Evolutionary conservation across 2,329 filamentous ascomycete genomes (phyloP), one percentile per base, ranked within the genome.

Genomic region (Colletotrichum tanaceti): DNA sequence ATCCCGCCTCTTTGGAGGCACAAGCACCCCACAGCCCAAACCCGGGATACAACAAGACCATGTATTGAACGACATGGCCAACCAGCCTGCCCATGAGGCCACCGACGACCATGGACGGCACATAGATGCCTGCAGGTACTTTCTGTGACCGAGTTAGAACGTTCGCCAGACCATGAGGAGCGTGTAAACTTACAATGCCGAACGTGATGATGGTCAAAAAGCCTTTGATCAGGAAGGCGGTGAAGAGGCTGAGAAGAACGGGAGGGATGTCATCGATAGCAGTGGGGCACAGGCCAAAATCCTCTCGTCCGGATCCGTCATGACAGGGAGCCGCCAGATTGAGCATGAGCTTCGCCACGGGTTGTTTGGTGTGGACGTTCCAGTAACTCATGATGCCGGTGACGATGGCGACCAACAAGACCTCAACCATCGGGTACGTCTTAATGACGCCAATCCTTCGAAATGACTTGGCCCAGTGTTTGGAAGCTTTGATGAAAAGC

Each of bases 61-160:
- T 79, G 80, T 92, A 94, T 77, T 98, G 95, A 0, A 94, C 89
- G 7, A 90, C 79, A 77, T 98, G 96, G 1, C 96, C 96, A 14
- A 97, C 88, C 52, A 96, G 90, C 9, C 95, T 90, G 38, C 95
- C 95, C 83, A 97, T 90, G 20, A 99, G 83, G 75, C 96, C 96
- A 72, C 96, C 96, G 20, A 98, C 93, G 35, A 98, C 96, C 96
- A 99, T 99, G 74, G 95, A 98, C 3, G 96, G 96, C 1, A 99
- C 94, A 74, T 99, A 99, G 73, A 99, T 98, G 71, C 96, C 96
- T 1, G 95, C 94, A 11, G 96, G 96, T 0, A 98, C 90, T 85
- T 98, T 98, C 85, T 88, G 76, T 57, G 14, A 1, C 2, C 5
- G 24, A n/a, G 65, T 77, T 58, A 77, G 74, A 24, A 18, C 54